Percentiles rank a stretch among this genome's conserved stretches.
Conservation (phyloP, 257 asterid species). For the Striga asiatica region DNA sequence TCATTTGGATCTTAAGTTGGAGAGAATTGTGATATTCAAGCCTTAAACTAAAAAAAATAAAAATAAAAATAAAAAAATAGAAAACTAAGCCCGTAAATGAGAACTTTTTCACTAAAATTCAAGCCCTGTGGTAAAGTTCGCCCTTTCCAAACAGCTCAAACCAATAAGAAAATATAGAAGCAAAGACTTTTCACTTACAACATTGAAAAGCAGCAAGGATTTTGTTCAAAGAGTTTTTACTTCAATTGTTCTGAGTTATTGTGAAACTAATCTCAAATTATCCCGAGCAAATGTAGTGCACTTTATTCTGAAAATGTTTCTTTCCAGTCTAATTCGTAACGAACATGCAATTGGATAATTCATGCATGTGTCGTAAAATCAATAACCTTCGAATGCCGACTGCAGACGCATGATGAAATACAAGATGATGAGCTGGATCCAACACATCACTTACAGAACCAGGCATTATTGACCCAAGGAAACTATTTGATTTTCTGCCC, state of each 20-base stretch:
- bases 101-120: too few species aligned
- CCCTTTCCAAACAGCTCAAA: too few species aligned
- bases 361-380: background rate
- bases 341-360: conserved; percentile 8
- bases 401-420: conserved; percentile 69
- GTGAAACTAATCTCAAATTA: background rate
- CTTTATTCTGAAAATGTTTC: background rate
- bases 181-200: too few species aligned
- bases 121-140: too few species aligned
- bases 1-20: too few species aligned
- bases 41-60: too few species aligned
- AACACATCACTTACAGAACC: conserved; percentile 60
- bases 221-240: background rate
- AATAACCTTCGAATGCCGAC: conserved; percentile 69
- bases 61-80: too few species aligned
- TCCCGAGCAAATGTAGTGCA: background rate
- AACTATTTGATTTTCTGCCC: conserved; percentile 50
- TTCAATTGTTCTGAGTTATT: background rate
- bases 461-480: conserved; percentile 75
- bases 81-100: too few species aligned
- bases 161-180: too few species aligned
- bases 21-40: too few species aligned
- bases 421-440: conserved; percentile 77
- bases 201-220: too few species aligned
- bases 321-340: background rate